phyloP scores from a whole-genome alignment of 148 eudicot species.

The Nepenthes gracilis region DNA sequence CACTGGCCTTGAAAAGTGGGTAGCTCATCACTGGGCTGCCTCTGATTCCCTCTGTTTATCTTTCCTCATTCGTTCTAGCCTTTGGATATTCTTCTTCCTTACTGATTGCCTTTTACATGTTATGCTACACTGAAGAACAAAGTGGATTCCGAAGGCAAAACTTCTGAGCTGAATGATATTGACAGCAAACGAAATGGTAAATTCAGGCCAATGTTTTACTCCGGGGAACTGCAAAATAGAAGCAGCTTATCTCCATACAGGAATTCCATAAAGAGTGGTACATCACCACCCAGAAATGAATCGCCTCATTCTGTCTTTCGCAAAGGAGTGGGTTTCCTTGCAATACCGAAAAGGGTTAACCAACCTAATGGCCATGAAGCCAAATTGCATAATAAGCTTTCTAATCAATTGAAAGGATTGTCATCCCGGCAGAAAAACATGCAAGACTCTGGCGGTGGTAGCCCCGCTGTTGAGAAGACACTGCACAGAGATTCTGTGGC shows the following conservation, averaged over 20 bases:
- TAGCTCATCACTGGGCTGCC: not conserved
- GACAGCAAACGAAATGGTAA: conserved; percentile 21
- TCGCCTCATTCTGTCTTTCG: conserved; percentile 50
- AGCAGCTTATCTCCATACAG: conserved; percentile 47
- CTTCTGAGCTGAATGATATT: conserved; percentile 33
- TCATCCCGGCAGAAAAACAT: conserved; percentile 14
- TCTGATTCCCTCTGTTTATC: not conserved
- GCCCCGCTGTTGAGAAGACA: conserved; percentile 49
- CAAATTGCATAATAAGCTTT: conserved; percentile 10
- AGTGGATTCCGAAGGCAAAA: conserved; percentile 26
- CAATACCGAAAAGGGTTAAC: conserved; percentile 38
- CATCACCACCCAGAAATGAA: conserved; percentile 23
- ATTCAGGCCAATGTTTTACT: conserved; percentile 37
- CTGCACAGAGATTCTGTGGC: conserved; percentile 43
- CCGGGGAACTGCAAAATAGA: conserved; percentile 41
- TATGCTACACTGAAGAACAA: conserved; percentile 8
- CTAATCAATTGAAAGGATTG: conserved; percentile 15
- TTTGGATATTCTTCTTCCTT: not conserved
- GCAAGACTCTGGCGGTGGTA: conserved; percentile 17
- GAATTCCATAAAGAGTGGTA: conserved; percentile 31
- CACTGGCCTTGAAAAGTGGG: not conserved
- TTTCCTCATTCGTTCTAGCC: not conserved
- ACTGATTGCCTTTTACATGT: not conserved
- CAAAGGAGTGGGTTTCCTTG: conserved; percentile 43
- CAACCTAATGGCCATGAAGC: conserved; percentile 19